A percentile compares a stretch with the other conserved stretches of the same genome.
These are phyloP conservation scores for Entrophospora sp. DNA, from an alignment of 192 early-diverging fungal genomes.

Conservation along the genomic window DNA sequence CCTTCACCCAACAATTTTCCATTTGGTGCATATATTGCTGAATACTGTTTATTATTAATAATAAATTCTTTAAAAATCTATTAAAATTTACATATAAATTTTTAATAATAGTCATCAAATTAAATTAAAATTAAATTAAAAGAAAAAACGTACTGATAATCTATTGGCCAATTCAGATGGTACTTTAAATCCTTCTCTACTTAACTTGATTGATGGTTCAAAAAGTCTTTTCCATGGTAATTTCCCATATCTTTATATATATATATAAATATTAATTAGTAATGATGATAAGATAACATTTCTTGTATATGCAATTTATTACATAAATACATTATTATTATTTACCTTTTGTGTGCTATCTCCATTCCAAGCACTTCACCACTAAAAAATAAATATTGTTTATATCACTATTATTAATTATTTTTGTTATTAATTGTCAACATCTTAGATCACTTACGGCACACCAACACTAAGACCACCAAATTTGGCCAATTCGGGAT, in stretches of 20 bases:
- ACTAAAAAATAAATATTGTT: slow-evolving; percentile 21
- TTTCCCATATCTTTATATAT: slow-evolving; percentile 54
- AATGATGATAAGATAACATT: not conserved
- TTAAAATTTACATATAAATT: too few species aligned
- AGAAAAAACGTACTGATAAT: slow-evolving; percentile 17
- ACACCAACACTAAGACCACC: slow-evolving; percentile 71
- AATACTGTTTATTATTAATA: slow-evolving; percentile 28
- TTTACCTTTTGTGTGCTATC: slow-evolving; percentile 58
- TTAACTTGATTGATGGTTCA: slow-evolving; percentile 63
- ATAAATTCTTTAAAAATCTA: slow-evolving; percentile 14
- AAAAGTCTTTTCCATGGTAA: slow-evolving; percentile 77
- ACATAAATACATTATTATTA: not conserved
- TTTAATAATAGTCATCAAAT: not conserved
- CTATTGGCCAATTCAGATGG: slow-evolving; percentile 35
- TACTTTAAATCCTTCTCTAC: slow-evolving; percentile 64
- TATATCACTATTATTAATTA: slow-evolving; percentile 14
- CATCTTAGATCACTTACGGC: slow-evolving; percentile 42
- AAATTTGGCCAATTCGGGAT: slow-evolving; percentile 59
- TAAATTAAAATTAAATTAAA: not conserved
- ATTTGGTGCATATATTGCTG: slow-evolving; percentile 57
- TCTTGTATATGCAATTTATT: not conserved
- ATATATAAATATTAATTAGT: too few species aligned
- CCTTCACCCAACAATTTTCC: slow-evolving; percentile 61
- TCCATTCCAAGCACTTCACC: slow-evolving; percentile 87
- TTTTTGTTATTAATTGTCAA: not conserved